Base-by-base conservation (phyloP, 345 rosid genomes). In the Crucihimalaya himalaica region DNA sequence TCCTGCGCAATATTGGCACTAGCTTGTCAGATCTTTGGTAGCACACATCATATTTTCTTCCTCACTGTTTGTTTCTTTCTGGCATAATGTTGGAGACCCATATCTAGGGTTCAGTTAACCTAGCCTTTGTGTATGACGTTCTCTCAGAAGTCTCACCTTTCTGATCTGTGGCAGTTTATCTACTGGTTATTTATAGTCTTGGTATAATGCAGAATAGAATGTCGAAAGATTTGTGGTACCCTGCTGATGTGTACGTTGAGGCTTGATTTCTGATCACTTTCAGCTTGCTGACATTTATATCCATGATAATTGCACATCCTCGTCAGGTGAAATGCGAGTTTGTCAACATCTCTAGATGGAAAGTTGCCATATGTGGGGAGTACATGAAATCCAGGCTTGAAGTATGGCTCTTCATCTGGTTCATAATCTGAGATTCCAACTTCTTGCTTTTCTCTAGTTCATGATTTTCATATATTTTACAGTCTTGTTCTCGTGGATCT, bases 301-400 rank as follows among this genome's bases (percentile, higher is more conserved):
- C 32, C 34, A 42, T 61, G 43, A 42, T 61, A 60, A 43, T 15
- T 62, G 59, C 51, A 32, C 51, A 32, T 73, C 69, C 62, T 71
- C 65, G 62, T 64, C 85, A 94, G 98, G 81, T 94, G 76, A 83
- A 48, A 4, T 95, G 96, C 74, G 97, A 95, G 81, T 95, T 88
- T 85, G 79, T 92, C 74, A 95, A 92, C 74, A 74, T 95, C 69
- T 84, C 87, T 20, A 87, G 82, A 80, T 95, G 97, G 99, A 92
- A 83, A 82, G 87, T 87, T 37, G 99, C 99, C 75, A 95, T 95
- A 76, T 95, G 99, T 72, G 99, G 99, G 81, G 97, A 95, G 67
- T 95, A 78, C 70, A 90, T 89, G 96, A 92, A 84, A 83, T 87
- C 93, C 28, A 88, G 96, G 79, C 81, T 80, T 55, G 83, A 83